These are phyloP conservation scores for Abrus pulchellus DNA, from an alignment of 306 rosid species.

Conservation along the genomic window DNA sequence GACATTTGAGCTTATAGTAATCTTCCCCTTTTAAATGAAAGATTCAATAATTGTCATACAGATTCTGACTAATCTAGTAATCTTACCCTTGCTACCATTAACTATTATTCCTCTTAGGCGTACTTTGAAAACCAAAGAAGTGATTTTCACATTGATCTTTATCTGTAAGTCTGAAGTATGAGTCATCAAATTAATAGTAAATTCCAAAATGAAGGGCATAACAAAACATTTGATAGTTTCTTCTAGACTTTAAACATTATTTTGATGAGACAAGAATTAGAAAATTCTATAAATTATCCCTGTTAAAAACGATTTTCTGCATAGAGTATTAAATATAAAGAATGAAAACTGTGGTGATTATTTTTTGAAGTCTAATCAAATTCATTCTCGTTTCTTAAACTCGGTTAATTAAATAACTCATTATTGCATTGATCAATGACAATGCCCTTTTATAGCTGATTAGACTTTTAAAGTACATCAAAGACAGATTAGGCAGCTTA, in stretches of 20 bases:
- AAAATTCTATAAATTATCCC: not conserved
- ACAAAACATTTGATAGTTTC: not conserved
- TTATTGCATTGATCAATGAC: not conserved
- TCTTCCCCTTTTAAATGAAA: not conserved
- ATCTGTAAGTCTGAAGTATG: not conserved
- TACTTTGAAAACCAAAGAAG: not conserved
- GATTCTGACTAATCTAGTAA: conserved; percentile 1
- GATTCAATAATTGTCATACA: conserved; percentile 6
- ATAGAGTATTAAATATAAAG: not conserved
- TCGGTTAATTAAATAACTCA: conserved; percentile 10
- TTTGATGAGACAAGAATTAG: conserved; percentile 12
- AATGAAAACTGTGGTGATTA: not conserved
- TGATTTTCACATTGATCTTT: not conserved
- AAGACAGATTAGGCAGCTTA: conserved; percentile 55
- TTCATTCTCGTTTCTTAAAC: conserved; percentile 4
- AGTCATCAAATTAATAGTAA: conserved; percentile 7
- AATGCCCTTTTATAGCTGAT: conserved; percentile 13
- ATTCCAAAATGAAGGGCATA: conserved; percentile 21
- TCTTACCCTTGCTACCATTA: conserved; percentile 16
- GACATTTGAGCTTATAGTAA: not conserved
- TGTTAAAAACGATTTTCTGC: conserved; percentile 8
- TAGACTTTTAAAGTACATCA: not conserved
- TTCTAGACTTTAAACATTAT: not conserved
- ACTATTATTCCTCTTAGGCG: not conserved
- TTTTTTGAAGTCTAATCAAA: not conserved